These are phyloP conservation scores for Myxozyma lipomycoides DNA, from an alignment of 805 yeast genomes.

Conservation along the genomic window DNA sequence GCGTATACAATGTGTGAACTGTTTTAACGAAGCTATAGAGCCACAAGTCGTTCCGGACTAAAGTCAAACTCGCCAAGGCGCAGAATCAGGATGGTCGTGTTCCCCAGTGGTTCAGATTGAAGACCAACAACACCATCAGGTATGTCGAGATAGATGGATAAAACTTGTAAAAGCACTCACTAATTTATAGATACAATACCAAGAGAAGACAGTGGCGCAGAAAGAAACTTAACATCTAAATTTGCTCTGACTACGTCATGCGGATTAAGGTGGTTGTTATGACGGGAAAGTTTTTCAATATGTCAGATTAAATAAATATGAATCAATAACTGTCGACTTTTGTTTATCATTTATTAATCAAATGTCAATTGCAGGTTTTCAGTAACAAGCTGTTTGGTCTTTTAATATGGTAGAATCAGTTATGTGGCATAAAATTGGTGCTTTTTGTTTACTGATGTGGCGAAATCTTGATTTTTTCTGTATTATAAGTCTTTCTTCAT, in stretches of 20 bases:
- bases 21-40: slow-evolving; percentile 31
- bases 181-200: slow-evolving; percentile 72
- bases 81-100: slow-evolving; percentile 98
- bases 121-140: slow-evolving; percentile 92
- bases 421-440: no score
- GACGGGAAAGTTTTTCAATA: no score
- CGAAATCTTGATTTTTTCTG: no score
- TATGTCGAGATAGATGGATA: slow-evolving; percentile 26
- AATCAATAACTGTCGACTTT: background rate
- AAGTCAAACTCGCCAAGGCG: slow-evolving; percentile 99
- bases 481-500: no score
- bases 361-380: no score
- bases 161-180: background rate
- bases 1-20: no score
- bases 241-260: background rate
- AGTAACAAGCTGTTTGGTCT: no score
- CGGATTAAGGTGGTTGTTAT: no score
- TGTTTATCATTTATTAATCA: no score
- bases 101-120: slow-evolving; percentile 99
- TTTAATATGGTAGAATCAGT: no score
- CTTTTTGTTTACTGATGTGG: no score
- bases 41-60: slow-evolving; percentile 92
- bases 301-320: no score
- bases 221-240: slow-evolving; percentile 95
- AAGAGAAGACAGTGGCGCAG: slow-evolving; percentile 99